These are phyloP conservation scores for Hirschfeldia incana DNA, from an alignment of 345 rosid genomes.

Conservation along the genomic window DNA sequence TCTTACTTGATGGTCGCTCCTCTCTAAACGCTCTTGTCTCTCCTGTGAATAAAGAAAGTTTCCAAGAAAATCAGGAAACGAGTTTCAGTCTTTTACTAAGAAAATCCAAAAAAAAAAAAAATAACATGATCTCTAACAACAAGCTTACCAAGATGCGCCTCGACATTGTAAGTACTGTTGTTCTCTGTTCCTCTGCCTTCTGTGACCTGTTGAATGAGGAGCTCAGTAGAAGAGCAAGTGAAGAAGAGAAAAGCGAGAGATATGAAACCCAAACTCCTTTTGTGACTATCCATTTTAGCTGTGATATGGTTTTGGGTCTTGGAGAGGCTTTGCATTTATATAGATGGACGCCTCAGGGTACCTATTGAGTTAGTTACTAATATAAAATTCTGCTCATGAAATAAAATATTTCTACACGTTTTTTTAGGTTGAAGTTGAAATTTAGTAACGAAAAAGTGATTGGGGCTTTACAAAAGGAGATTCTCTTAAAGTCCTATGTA, in stretches of 20 bases:
- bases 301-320: no score
- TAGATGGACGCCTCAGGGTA: no score
- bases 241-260: conserved; percentile 7
- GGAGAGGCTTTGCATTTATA: no score
- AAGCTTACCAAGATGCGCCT: conserved; percentile 4
- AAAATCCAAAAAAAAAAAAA: no score
- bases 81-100: no score
- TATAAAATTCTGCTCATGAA: no score
- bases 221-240: conserved; percentile 26
- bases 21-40: conserved; percentile 16
- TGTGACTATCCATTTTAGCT: background rate
- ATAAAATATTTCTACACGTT: no score
- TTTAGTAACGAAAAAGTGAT: background rate
- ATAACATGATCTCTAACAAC: no score
- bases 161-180: conserved; percentile 9
- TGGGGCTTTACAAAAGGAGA: background rate
- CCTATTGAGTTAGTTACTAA: no score
- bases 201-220: conserved; percentile 21
- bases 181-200: background rate
- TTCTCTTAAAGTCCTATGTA: background rate
- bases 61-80: no score
- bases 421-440: background rate
- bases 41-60: no score
- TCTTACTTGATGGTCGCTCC: conserved; percentile 6
- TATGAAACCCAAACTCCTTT: background rate